Evolutionary conservation across 495 filamentous ascomycete genomes (phyloP).

Genomic region (Haplographium delicatum): DNA sequence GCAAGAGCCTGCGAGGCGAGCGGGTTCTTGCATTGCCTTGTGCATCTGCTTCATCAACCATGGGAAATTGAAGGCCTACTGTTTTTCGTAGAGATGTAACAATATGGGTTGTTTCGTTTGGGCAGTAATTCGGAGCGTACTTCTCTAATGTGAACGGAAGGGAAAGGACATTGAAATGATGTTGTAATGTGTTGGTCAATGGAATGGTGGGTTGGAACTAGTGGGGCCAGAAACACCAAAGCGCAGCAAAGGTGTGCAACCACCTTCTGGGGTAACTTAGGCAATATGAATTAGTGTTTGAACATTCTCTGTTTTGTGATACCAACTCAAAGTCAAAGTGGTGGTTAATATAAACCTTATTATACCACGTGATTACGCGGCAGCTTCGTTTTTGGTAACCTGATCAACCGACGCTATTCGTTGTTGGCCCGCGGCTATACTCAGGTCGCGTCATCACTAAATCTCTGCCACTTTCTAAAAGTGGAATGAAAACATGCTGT

Average conservation of each 20-base stretch:
- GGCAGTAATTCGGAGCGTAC: not conserved
- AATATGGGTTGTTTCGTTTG: constrained; percentile 1
- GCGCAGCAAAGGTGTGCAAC: not conserved
- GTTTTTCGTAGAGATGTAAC: constrained; percentile 9
- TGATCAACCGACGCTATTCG: too few species aligned
- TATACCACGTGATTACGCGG: not conserved
- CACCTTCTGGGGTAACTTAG: not conserved
- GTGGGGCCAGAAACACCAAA: not conserved
- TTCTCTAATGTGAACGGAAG: constrained; percentile 2
- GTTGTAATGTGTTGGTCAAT: too few species aligned
- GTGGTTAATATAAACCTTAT: too few species aligned
- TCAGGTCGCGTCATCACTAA: not conserved
- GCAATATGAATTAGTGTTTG: too few species aligned
- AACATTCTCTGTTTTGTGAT: too few species aligned
- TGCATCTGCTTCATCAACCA: constrained; percentile 1
- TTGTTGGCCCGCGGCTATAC: not conserved
- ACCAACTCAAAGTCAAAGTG: too few species aligned
- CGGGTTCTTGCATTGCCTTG: constrained; percentile 18
- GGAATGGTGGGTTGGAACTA: constrained; percentile 1
- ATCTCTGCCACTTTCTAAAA: not conserved
- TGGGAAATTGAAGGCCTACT: constrained; percentile 5
- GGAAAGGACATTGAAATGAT: constrained; percentile 5
- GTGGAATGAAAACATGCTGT: not conserved
- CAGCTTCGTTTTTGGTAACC: not conserved
- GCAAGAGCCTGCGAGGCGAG: constrained; percentile 12